Evolutionary conservation across 2,329 filamentous ascomycete species (phyloP), one percentile per base, ranked within the genome.

Genomic region (Bisporella sp.): DNA sequence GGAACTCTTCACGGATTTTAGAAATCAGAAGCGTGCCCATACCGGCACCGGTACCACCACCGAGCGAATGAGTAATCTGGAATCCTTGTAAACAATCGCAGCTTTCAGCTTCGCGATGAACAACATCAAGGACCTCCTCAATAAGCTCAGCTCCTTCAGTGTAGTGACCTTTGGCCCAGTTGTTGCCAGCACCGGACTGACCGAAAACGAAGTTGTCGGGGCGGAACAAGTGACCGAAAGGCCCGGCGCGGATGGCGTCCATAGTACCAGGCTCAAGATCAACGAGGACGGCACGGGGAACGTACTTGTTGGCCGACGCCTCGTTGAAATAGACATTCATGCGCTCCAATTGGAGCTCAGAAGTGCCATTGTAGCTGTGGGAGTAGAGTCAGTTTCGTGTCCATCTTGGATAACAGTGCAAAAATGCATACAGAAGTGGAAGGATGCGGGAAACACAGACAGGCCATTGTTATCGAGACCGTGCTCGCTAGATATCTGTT

Each of bases 161-260:
- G 84, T 99, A 99, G 74, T 99, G 93, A 78, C 93, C 93, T 86
- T 97, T 99, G 75, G 93, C 93, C 93, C 93, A 99, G 85, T 97
- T 97, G 89, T 99, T 99, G 77, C 93, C 93, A 73, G 93, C 93
- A 82, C 93, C 92, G 66, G 93, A 97, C 80, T 97, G 93, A 66
- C 93, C 93, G 74, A 97, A 97, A 70, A 97, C 90, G 77, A 97
- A 97, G 87, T 97, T 99, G 80, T 99, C 93, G 71, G 93, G 93
- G 62, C 93, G 91, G 90, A 99, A 97, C 64, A 99, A 90, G 79
- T 96, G 88, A 65, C 93, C 93, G 72, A 97, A 97, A 62, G 93
- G 93, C 73, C 93, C 92, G 65, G 92, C 89, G 72, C 92, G 92
- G 78, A 99, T 92, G 64, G 93, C 93, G 67, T 99, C 93, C 92